Evolutionary conservation across 768 basidiomycete genomes (phyloP), one percentile per base, ranked within the genome.

Genomic region (Pisolithus orientalis): DNA sequence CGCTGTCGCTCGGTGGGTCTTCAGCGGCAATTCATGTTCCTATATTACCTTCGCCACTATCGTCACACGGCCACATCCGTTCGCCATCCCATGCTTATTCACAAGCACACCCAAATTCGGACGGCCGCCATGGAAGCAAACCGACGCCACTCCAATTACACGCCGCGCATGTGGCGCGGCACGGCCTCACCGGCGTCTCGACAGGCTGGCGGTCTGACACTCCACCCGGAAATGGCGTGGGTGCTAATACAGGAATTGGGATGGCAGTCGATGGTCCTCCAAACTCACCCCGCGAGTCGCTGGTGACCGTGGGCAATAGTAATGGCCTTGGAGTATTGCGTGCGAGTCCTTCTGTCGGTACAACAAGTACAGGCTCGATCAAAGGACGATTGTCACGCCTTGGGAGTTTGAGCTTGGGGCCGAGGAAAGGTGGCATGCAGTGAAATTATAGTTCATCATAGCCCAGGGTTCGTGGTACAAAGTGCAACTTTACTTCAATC

Each of bases 161-260:
- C 55, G 76, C 92, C 0, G 90, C 89, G 5, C 84, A 91, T 57
- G 75, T 93, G 6, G 82, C 90, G 16, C 78, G 87, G 27, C 87
- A 92, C 61, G 90, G 90, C 9, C 85, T 93, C 67, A 85, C 82
- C 43, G 89, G 85, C 1, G 84, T 93, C 5, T 79, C 89, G 27
- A 88, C 86, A 1, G 85, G 85, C 6, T 88, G 87, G 37, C 82
- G 80, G 4, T 63, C 58, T 34, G 88, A 89, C 42, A 70, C 57
- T 27, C 27, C 14, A 3, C 8, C 44, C 14, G 27, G 44, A 28
- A 25, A n/a, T 31, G 44, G 44, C 13, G 53, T 69, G 37, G 66
- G 69, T 4, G 74, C 70, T 59, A 76, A 77, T 45, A 50, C 62
- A 1, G 72, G 71, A 5, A 62, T 59, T 2, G 80, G 75, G 1